Conservation (phyloP, 192 early-diverging fungal genomes). For the Entophlyctis helioformis region DNA sequence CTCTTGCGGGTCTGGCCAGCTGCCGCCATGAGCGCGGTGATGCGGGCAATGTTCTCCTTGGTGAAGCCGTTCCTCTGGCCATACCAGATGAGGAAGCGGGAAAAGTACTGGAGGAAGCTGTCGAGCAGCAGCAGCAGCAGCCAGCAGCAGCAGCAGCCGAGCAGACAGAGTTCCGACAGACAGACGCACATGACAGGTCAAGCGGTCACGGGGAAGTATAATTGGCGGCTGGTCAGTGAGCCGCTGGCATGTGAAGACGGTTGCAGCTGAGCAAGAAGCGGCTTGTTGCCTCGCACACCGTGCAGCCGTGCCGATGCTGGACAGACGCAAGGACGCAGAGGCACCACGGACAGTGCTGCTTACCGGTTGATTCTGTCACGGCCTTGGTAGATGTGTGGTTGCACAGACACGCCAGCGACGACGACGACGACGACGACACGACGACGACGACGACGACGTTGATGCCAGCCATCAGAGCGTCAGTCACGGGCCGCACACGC, state of each 20-base stretch:
- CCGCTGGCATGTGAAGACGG: no score
- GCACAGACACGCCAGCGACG: background rate
- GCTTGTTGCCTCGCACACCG: background rate
- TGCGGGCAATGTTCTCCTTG: slow-evolving; percentile 46
- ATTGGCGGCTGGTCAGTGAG: no score
- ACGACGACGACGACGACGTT: background rate
- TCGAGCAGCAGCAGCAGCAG: slow-evolving; percentile 15
- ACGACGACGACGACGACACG: background rate
- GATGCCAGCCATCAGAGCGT: no score
- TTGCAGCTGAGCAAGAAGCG: background rate
- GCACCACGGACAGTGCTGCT: background rate
- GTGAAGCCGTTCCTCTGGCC: slow-evolving; percentile 14
- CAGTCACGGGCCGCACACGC: no score
- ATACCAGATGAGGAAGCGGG: slow-evolving; percentile 66
- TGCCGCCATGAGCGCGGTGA: slow-evolving; percentile 43
- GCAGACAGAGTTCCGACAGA: no score
- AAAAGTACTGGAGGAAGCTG: slow-evolving; percentile 77
- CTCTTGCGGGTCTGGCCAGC: slow-evolving; percentile 56
- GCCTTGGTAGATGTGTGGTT: slow-evolving; percentile 5
- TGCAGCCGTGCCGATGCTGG: background rate
- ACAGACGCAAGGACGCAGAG: background rate
- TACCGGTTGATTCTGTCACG: slow-evolving; percentile 30
- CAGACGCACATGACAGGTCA: no score
- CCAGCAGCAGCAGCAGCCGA: no score
- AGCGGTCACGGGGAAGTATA: no score